Conservation (phyloP, 441 rosid genomes). For the Pelargonium cotyledonis region DNA sequence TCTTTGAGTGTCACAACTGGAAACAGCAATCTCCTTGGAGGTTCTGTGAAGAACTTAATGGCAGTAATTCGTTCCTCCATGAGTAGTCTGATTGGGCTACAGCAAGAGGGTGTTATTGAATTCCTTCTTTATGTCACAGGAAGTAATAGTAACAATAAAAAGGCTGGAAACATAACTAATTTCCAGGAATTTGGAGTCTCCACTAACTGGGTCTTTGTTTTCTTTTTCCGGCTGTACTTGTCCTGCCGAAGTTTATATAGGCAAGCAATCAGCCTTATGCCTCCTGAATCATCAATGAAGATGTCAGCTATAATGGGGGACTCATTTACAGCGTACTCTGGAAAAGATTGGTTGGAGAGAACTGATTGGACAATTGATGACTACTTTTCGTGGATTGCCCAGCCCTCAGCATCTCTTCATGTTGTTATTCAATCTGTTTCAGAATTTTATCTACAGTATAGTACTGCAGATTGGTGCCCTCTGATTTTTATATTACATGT, state of each 20-base stretch:
- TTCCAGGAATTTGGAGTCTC: slow-evolving; percentile 30
- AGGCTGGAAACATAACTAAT: slow-evolving; percentile 25
- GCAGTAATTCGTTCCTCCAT: slow-evolving; percentile 47
- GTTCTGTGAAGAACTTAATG: slow-evolving; percentile 50
- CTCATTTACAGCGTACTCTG: slow-evolving; percentile 43
- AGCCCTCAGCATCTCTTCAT: slow-evolving; percentile 62
- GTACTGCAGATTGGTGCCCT: slow-evolving; percentile 42
- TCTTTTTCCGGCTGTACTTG: slow-evolving; percentile 65
- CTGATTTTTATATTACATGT: slow-evolving; percentile 51
- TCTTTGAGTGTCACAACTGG: slow-evolving; percentile 66
- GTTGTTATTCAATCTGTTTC: slow-evolving; percentile 50
- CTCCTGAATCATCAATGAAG: slow-evolving; percentile 48
- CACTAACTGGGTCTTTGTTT: slow-evolving; percentile 51
- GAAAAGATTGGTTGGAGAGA: slow-evolving; percentile 62
- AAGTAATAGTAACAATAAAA: slow-evolving; percentile 24
- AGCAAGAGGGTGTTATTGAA: slow-evolving; percentile 36
- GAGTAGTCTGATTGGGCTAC: slow-evolving; percentile 46
- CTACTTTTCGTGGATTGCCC: slow-evolving; percentile 70
- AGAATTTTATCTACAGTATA: slow-evolving; percentile 35
- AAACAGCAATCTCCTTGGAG: slow-evolving; percentile 61
- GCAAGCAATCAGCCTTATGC: slow-evolving; percentile 66
- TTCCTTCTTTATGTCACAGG: slow-evolving; percentile 51
- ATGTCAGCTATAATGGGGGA: slow-evolving; percentile 51
- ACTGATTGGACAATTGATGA: slow-evolving; percentile 56
- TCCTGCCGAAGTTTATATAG: slow-evolving; percentile 67